Evolutionary conservation across 2,329 filamentous ascomycete species (phyloP).

Genomic region (Sclerotinia nivalis): DNA sequence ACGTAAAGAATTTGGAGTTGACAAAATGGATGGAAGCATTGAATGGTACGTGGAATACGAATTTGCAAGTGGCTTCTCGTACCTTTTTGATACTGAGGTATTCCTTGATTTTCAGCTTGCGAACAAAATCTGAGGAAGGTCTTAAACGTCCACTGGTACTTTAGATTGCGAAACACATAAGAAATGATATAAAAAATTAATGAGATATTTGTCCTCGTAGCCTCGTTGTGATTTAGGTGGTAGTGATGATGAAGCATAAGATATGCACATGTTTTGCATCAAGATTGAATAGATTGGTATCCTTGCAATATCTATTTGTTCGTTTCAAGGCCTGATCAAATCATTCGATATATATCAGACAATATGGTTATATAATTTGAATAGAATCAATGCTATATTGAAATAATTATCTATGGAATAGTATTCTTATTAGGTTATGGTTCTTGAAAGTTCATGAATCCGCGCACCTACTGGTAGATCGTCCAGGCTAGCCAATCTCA

Average conservation of each 20-base stretch:
- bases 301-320: too few species aligned
- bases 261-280: neutral
- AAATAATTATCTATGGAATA: too few species aligned
- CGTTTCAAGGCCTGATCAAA: too few species aligned
- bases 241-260: neutral
- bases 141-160: neutral
- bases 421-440: too few species aligned
- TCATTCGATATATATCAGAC: too few species aligned
- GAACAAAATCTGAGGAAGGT: neutral
- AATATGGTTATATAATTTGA: too few species aligned
- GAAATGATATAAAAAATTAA: neutral
- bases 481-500: neutral
- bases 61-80: neutral
- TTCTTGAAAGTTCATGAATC: too few species aligned
- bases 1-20: slow-evolving; percentile 2
- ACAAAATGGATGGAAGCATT: neutral
- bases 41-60: neutral
- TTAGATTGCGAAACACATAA: neutral
- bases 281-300: too few species aligned
- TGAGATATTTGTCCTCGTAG: neutral
- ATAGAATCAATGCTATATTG: too few species aligned
- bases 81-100: neutral
- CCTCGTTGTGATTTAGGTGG: neutral
- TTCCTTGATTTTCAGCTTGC: neutral
- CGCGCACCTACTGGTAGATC: neutral